Evolutionary conservation across 306 rosid species (phyloP).

Genomic region (Comarum palustre): DNA sequence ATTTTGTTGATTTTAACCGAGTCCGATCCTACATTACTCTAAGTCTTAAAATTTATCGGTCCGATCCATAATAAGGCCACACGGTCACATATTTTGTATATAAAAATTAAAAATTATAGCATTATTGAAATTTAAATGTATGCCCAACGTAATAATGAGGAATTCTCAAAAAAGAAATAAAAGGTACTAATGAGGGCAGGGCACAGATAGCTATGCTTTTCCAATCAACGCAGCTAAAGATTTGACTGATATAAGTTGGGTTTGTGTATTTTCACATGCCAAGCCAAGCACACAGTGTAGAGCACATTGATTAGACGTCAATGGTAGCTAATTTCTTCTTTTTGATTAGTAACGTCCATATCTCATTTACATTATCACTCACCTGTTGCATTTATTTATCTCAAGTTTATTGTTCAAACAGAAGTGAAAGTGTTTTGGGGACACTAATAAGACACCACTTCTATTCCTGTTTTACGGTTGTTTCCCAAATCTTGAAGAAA

Average conservation of each 20-base stretch:
- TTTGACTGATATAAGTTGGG: not conserved
- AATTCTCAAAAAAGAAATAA: no score
- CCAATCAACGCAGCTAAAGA: conserved; percentile 14
- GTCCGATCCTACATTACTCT: no score
- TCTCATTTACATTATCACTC: not conserved
- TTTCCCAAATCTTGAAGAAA: not conserved
- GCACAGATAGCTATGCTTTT: conserved; percentile 9
- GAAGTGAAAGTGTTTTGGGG: not conserved
- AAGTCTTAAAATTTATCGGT: no score
- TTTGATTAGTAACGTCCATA: not conserved
- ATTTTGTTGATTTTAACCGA: no score
- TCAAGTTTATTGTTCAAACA: not conserved
- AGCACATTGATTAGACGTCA: conserved; percentile 15
- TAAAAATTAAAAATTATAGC: not conserved
- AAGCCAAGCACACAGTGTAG: not conserved
- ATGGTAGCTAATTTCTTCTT: not conserved
- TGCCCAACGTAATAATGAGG: not conserved
- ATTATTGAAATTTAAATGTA: not conserved
- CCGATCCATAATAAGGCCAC: no score
- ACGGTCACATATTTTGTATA: no score
- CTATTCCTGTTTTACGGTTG: not conserved
- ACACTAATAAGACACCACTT: not conserved
- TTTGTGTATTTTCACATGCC: conserved; percentile 4
- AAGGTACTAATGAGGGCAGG: not conserved
- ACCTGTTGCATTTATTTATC: not conserved